Evolutionary conservation across 2,329 filamentous ascomycete species (phyloP).

Genomic region (Clarireedia hainanense): DNA sequence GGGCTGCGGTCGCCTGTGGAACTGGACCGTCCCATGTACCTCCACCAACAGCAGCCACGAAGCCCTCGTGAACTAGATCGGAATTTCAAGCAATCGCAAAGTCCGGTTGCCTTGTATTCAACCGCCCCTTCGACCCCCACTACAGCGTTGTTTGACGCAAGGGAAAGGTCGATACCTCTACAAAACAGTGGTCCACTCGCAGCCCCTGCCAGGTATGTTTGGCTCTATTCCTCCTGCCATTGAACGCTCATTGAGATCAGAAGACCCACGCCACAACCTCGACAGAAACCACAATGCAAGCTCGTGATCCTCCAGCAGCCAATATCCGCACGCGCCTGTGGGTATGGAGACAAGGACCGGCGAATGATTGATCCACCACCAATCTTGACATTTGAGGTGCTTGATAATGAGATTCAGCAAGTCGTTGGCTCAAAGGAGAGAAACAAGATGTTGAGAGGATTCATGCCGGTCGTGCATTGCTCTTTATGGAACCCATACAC

Average conservation of each 20-base stretch:
- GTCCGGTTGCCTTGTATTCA: neutral
- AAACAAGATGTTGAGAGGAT: neutral
- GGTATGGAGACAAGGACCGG: constrained; percentile 74
- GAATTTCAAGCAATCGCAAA: constrained; percentile 4
- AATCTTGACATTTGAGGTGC: constrained; percentile 47
- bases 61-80: constrained; percentile 5
- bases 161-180: constrained; percentile 1
- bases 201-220: constrained; percentile 5
- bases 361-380: constrained; percentile 78
- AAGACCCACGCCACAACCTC: neutral
- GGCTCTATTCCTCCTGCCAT: neutral
- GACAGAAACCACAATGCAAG: constrained; percentile 3
- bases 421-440: neutral
- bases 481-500: constrained; percentile 66
- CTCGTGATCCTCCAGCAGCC: constrained; percentile 52
- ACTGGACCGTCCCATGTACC: constrained; percentile 1
- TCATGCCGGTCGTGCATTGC: constrained; percentile 51
- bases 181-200: constrained; percentile 6
- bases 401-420: constrained; percentile 2
- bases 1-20: constrained; percentile 2
- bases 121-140: neutral
- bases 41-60: constrained; percentile 2
- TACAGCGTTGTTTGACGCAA: neutral
- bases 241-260: constrained; percentile 2
- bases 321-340: constrained; percentile 68